These are phyloP conservation scores for Boletus edulis DNA, from an alignment of 768 basidiomycete species.

Conservation along the genomic window DNA sequence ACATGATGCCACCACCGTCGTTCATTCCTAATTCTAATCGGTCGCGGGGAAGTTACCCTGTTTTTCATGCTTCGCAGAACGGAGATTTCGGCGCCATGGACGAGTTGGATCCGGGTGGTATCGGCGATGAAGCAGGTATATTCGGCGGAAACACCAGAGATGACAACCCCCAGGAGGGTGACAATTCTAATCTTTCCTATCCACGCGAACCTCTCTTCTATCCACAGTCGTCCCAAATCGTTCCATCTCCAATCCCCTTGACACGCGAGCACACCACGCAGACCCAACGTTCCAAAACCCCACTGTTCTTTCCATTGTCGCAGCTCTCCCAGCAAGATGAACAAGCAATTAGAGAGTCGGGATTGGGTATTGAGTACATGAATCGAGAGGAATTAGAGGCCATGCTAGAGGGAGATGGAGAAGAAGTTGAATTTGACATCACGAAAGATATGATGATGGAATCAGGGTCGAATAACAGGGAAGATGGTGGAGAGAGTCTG, in stretches of 20 bases:
- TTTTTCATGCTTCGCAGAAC: slow-evolving; percentile 17
- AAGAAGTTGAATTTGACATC: slow-evolving; percentile 30
- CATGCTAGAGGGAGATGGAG: slow-evolving; percentile 34
- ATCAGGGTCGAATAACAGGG: not conserved
- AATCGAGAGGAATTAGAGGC: slow-evolving; percentile 55
- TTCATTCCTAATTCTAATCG: slow-evolving; percentile 16
- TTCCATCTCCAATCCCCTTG: slow-evolving; percentile 4
- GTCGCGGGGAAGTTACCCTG: slow-evolving; percentile 6
- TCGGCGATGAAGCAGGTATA: not conserved
- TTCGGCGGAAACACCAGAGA: slow-evolving; percentile 1
- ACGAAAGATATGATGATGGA: not conserved
- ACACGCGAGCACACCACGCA: slow-evolving; percentile 2
- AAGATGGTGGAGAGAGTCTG: slow-evolving; percentile 22
- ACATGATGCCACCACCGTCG: slow-evolving; percentile 42
- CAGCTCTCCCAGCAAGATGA: slow-evolving; percentile 58
- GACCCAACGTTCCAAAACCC: slow-evolving; percentile 15
- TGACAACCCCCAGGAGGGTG: slow-evolving; percentile 1
- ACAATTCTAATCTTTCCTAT: slow-evolving; percentile 1
- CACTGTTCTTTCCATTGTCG: slow-evolving; percentile 49
- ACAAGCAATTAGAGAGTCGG: slow-evolving; percentile 54
- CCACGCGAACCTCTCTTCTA: slow-evolving; percentile 21
- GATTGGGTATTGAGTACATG: slow-evolving; percentile 70
- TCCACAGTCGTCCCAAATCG: slow-evolving; percentile 23
- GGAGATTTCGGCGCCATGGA: slow-evolving; percentile 17
- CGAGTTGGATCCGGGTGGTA: not conserved